Evolutionary conservation across 2,329 filamentous ascomycete species (phyloP), one percentile per base, ranked within the genome.

Genomic region (Aspergillus awamori): DNA sequence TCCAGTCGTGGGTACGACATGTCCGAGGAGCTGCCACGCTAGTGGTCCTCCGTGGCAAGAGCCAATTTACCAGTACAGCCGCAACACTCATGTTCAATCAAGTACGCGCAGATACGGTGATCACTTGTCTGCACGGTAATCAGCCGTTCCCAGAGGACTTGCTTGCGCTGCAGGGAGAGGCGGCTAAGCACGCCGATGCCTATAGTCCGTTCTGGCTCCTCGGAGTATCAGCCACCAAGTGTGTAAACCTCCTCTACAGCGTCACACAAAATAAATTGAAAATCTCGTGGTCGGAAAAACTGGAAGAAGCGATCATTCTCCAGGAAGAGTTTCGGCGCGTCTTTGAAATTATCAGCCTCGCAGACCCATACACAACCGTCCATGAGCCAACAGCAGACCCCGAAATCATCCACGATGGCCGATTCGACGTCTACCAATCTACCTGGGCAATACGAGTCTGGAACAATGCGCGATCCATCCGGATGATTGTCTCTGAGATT

Each of bases 81-180:
- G 22, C 64, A 1, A 63, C 70, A 7, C 52, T 63, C 24, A 68
- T 70, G 64, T 72, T 72, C 43, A 69, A 64, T 8, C 69, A 72
- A 53, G 69, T 70, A 8, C 67, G 69, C 10, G 63, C 67, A 3
- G 69, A 71, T 57, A 52, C 70, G 51, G 41, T 63, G 5, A 41
- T 62, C 41, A 63, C 63, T 36, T 70, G 67, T 55, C 13, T 68
- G 7, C 63, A 67, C 38, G 22, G 10, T 4, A 33, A 28, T 20
- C 38, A 61, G 17, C 66, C 65, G 2, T 67, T 69, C 17, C 65
- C 67, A 1, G 22, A 56, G 30, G 66, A 67, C 10, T 54, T 71
- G 49, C 36, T 22, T 6, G 62, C 60, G 52, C 52, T 71, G 17
- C 65, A 69, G 24, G 66, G 67, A 26, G 67, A 67, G 38, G 68